Evolutionary conservation across 805 yeast genomes (phyloP).

Genomic region (Wickerhamomyces pijperi): DNA sequence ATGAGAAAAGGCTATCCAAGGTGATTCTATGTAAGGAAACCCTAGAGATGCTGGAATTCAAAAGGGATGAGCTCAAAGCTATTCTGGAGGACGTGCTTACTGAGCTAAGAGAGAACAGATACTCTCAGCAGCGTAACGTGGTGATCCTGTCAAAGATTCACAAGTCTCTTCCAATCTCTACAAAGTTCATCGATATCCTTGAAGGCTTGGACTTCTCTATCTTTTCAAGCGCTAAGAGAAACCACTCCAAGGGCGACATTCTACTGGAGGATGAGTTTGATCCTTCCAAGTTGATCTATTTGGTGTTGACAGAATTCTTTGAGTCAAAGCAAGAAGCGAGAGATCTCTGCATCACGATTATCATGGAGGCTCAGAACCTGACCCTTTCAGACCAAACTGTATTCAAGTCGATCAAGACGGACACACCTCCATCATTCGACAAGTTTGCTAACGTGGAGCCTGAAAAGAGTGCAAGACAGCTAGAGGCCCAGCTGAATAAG

Average conservation of each 20-base stretch:
- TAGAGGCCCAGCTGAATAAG: slow-evolving; percentile 35
- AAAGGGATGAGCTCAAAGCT: slow-evolving; percentile 26
- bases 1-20: slow-evolving; percentile 24
- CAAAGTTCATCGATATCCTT: slow-evolving; percentile 37
- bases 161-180: slow-evolving; percentile 37
- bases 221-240: slow-evolving; percentile 25
- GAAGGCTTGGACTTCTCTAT: slow-evolving; percentile 52
- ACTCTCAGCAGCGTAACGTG: slow-evolving; percentile 33
- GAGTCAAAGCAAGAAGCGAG: slow-evolving; percentile 66
- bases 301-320: slow-evolving; percentile 53
- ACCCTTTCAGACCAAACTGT: slow-evolving; percentile 70
- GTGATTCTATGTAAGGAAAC: slow-evolving; percentile 41
- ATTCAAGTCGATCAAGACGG: slow-evolving; percentile 52
- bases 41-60: slow-evolving; percentile 24
- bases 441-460: slow-evolving; percentile 25
- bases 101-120: slow-evolving; percentile 28
- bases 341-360: slow-evolving; percentile 41
- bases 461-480: slow-evolving; percentile 37
- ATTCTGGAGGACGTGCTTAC: slow-evolving; percentile 31
- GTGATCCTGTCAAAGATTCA: slow-evolving; percentile 42
- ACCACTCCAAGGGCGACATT: slow-evolving; percentile 1
- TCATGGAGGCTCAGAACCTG: slow-evolving; percentile 59
- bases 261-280: slow-evolving; percentile 12
- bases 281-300: slow-evolving; percentile 19
- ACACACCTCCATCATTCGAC: slow-evolving; percentile 22